These are phyloP conservation scores for Aureococcus anophagefferens DNA, from an alignment of 108 stramenopile species.

Conservation along the genomic window DNA sequence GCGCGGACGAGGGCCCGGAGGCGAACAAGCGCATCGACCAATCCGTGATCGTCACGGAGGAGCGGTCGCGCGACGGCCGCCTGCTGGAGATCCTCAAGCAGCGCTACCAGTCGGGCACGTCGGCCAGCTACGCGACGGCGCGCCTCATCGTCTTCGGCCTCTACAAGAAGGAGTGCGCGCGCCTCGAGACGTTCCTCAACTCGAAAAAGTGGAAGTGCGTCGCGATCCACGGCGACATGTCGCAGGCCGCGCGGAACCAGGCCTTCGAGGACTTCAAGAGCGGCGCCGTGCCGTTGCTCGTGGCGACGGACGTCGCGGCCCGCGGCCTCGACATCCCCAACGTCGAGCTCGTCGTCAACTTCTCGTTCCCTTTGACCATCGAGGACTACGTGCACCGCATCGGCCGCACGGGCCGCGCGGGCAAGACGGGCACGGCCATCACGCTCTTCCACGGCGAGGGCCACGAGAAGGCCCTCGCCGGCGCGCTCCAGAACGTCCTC, in stretches of 20 bases:
- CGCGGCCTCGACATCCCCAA: constrained; percentile 95
- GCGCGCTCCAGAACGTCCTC: constrained; percentile 91
- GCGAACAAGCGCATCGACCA: constrained; percentile 88
- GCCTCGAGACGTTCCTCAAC: constrained; percentile 65
- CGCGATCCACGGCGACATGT: constrained; percentile 95
- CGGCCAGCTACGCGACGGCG: constrained; percentile 22
- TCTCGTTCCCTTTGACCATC: constrained; percentile 90
- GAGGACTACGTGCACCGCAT: constrained; percentile 93
- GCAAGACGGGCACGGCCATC: constrained; percentile 85
- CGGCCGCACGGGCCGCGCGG: constrained; percentile 93
- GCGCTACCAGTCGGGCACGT: constrained; percentile 31
- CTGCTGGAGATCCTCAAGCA: constrained; percentile 61
- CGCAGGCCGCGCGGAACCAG: constrained; percentile 71
- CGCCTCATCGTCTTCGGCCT: constrained; percentile 84
- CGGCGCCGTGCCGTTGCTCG: constrained; percentile 70
- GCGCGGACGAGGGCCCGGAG: not conserved
- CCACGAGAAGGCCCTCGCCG: constrained; percentile 83
- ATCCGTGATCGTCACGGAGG: constrained; percentile 85
- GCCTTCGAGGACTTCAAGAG: constrained; percentile 83
- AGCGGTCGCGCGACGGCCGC: constrained; percentile 61
- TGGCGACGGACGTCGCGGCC: constrained; percentile 96
- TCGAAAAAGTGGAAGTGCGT: constrained; percentile 63
- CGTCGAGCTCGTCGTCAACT: constrained; percentile 93
- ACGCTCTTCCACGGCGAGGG: constrained; percentile 83
- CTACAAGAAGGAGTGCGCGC: constrained; percentile 94